Evolutionary conservation across 1,284 basidiomycete species (phyloP), one percentile per base, ranked within the genome.

Genomic region (Ceratobasidium sp.): DNA sequence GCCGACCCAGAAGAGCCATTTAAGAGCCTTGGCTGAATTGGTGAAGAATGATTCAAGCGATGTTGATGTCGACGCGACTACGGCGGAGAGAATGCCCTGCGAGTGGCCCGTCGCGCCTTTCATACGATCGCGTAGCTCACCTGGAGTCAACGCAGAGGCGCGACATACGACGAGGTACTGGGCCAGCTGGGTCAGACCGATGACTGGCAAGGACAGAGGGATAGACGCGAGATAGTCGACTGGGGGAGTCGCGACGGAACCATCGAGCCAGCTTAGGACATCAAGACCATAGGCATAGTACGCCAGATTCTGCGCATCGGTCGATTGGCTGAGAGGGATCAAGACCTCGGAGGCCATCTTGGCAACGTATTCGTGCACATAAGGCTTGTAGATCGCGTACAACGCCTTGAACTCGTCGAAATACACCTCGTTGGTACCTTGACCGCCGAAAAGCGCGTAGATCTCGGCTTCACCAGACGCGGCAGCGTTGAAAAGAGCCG

Each of bases 341-440:
- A 99, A 92, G 79, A 94, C 89, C 61, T 93, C 88, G 42, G 87
- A 83, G 72, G 93, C 92, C 81, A 95, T 86, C 63, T 88, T 87
- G 28, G 89, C 84, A 82, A 98, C 86, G 87, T 95, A 91, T 53
- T 92, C 86, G 63, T 90, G 87, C 81, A 97, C 92, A 83, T 96
- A 97, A 51, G 96, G 93, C 81, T 89, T 91, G 89, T 98, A 99
- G 79, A 92, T 93, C 86, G 98, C 93, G 86, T 94, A 97, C 78
- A 99, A 92, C 61, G 88, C 88, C 87, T 98, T 95, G 26, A 99
- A 91, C 88, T 99, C 97, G 84, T 97, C 94, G 85, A 98, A 97
- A 88, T 99, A 99, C 81, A 97, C 94, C 86, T 99, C 97, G 86
- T 99, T 99, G 81, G 94, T 96, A 81, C 97, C 97, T 86, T 99